A percentile compares a stretch with the other conserved stretches of the same genome.
These are phyloP conservation scores for Termitomyces sp. DNA, from an alignment of 768 basidiomycete species.

Conservation along the genomic window DNA sequence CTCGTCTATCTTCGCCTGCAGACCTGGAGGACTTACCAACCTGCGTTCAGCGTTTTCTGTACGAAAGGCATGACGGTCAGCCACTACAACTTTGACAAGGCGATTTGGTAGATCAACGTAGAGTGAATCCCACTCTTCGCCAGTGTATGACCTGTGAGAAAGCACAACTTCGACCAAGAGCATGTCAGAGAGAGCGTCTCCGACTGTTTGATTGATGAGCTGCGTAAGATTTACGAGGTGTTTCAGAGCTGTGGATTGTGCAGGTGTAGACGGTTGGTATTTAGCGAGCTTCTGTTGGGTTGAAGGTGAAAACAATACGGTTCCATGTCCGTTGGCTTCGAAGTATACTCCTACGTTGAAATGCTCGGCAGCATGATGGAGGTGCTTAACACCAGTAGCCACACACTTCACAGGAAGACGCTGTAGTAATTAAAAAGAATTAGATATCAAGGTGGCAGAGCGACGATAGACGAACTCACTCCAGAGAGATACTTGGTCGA, in stretches of 20 bases:
- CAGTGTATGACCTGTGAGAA: conserved; percentile 81
- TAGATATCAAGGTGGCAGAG: background rate
- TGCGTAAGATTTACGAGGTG: conserved; percentile 74
- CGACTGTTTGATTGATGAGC: conserved; percentile 96
- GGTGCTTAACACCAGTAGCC: conserved; percentile 94
- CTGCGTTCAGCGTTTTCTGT: conserved; percentile 93
- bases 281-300: conserved; percentile 58
- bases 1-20: conserved; percentile 82
- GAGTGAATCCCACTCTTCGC: conserved; percentile 84
- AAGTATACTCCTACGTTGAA: conserved; percentile 98
- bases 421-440: conserved; percentile 32
- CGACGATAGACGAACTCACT: conserved; percentile 36
- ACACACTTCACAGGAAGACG: conserved; percentile 93
- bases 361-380: conserved; percentile 94
- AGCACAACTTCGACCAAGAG: conserved; percentile 92
- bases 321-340: conserved; percentile 98
- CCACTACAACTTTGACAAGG: conserved; percentile 88
- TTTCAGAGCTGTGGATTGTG: conserved; percentile 74
- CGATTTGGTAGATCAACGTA: conserved; percentile 95
- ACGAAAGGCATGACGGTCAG: conserved; percentile 76
- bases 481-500: conserved; percentile 89
- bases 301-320: conserved; percentile 84
- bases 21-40: conserved; percentile 69
- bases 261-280: conserved; percentile 74
- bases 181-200: conserved; percentile 94